phyloP scores from a whole-genome alignment of 805 yeast genomes.

The Yarrowia phangngaensis region DNA sequence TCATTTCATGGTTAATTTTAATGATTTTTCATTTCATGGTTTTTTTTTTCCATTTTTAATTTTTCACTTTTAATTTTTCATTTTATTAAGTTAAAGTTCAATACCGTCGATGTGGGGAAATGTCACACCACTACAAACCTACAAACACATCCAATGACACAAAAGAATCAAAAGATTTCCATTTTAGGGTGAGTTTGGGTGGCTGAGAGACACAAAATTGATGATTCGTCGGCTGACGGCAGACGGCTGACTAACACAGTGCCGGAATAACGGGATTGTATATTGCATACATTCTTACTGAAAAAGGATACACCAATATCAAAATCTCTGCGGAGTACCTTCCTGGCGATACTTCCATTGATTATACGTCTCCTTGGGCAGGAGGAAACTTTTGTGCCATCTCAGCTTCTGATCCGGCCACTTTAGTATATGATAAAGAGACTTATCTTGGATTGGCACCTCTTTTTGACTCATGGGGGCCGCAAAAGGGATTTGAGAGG shows the following conservation, averaged over 20 bases:
- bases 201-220: too few relatives aligned
- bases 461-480: conserved; percentile 50
- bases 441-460: conserved; percentile 51
- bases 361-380: conserved; percentile 81
- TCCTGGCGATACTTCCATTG: conserved; percentile 74
- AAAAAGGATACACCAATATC: conserved; percentile 45
- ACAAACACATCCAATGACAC: background rate
- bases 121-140: background rate
- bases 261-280: conserved; percentile 67
- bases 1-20: too few relatives aligned
- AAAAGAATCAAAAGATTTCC: conserved; percentile 5
- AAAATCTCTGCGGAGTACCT: conserved; percentile 59
- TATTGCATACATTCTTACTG: conserved; percentile 51
- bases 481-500: conserved; percentile 52
- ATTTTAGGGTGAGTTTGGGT: conserved; percentile 16
- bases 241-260: too few relatives aligned
- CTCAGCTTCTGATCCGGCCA: conserved; percentile 53
- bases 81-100: too few relatives aligned
- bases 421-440: conserved; percentile 51
- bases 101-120: conserved; percentile 3
- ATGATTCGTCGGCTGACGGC: too few relatives aligned
- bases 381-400: conserved; percentile 62
- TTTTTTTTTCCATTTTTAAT: background rate
- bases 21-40: too few relatives aligned
- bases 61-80: too few relatives aligned